Evolutionary conservation across 352 stramenopile species (phyloP).

Genomic region (Phytophthora niederhauseri): DNA sequence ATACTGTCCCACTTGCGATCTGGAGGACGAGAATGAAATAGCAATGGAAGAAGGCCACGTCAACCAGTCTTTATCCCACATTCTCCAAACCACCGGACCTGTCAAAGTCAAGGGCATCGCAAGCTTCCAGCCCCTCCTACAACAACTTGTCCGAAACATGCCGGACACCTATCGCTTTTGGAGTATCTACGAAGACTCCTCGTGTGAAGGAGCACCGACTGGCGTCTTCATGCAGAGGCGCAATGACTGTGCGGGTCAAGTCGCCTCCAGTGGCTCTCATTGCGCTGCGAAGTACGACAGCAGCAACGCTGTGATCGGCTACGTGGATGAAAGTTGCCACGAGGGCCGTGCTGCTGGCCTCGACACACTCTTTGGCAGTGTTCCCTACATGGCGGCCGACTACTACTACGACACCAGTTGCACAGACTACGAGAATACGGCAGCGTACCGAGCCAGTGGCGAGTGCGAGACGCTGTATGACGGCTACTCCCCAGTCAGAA

Average conservation of each 20-base stretch:
- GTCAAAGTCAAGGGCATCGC: no score
- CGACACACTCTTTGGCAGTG: neutral
- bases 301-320: neutral
- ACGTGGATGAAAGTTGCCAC: constrained; percentile 15
- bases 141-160: neutral
- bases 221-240: constrained; percentile 1
- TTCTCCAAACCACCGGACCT: no score
- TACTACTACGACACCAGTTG: constrained; percentile 10
- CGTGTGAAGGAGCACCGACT: constrained; percentile 4
- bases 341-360: constrained; percentile 9
- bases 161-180: constrained; percentile 3
- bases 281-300: constrained; percentile 9
- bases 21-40: no score
- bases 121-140: no score
- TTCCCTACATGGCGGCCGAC: constrained; percentile 11
- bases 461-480: neutral
- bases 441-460: constrained; percentile 1
- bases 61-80: no score
- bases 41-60: no score
- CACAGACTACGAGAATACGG: constrained; percentile 15
- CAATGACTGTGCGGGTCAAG: neutral
- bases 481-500: constrained; percentile 13
- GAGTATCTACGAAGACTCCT: constrained; percentile 9
- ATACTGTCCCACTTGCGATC: no score
- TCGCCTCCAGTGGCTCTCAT: neutral